Evolutionary conservation across 768 basidiomycete species (phyloP).

Genomic region (Boletellus sp.): DNA sequence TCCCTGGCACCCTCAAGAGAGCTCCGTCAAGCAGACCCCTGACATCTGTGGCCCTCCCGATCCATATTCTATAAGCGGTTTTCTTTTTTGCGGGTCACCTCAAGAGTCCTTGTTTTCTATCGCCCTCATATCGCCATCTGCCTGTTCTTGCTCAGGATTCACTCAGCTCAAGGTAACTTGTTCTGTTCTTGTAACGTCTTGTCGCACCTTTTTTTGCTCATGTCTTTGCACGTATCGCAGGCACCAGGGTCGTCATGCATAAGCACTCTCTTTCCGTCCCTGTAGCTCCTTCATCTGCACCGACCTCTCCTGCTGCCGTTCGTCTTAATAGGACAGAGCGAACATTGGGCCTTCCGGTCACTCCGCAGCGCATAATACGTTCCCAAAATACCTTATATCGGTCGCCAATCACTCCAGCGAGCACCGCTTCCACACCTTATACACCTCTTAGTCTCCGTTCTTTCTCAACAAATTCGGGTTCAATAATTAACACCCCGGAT

Average conservation of each 20-base stretch:
- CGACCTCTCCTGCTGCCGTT: constrained; percentile 39
- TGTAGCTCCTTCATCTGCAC: constrained; percentile 39
- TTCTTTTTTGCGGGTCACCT: constrained; percentile 22
- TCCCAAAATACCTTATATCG: constrained; percentile 42
- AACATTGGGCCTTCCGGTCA: constrained; percentile 44
- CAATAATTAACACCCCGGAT: constrained; percentile 56
- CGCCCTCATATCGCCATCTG: constrained; percentile 25
- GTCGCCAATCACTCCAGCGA: constrained; percentile 62
- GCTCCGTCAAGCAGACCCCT: constrained; percentile 1
- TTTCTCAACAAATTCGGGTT: constrained; percentile 48
- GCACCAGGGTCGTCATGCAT: constrained; percentile 25
- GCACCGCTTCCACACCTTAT: constrained; percentile 51
- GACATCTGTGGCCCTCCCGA: constrained; percentile 9
- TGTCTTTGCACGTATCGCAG: constrained; percentile 3
- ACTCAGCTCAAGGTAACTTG: constrained; percentile 21
- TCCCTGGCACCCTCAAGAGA: constrained; percentile 14
- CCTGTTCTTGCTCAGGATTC: constrained; percentile 13
- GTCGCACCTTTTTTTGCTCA: constrained; percentile 10
- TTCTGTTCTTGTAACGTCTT: background rate
- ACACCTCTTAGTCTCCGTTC: constrained; percentile 70
- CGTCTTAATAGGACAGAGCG: constrained; percentile 34
- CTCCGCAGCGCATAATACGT: constrained; percentile 59
- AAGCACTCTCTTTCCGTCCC: constrained; percentile 31
- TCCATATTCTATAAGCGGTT: constrained; percentile 11
- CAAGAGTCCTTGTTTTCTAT: constrained; percentile 15